These are phyloP conservation scores for Cronartium ribicola DNA, from an alignment of 1,284 basidiomycete genomes.

Conservation along the genomic window DNA sequence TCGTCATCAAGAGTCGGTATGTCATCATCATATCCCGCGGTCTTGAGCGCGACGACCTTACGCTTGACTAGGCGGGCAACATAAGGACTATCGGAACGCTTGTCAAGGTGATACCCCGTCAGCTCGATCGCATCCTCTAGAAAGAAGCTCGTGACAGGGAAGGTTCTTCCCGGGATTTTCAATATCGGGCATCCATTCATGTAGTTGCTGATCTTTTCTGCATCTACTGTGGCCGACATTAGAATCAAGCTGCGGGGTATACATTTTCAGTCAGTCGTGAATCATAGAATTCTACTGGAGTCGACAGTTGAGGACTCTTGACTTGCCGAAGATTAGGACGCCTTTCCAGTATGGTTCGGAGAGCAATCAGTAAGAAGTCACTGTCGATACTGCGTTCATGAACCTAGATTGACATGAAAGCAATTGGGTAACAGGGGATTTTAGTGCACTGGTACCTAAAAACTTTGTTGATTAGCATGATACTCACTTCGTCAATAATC, in stretches of 20 bases:
- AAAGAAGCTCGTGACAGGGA: slow-evolving; percentile 82
- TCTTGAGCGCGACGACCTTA: slow-evolving; percentile 23
- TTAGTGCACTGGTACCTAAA: neutral
- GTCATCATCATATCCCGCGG: slow-evolving; percentile 10
- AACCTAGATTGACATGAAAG: slow-evolving; percentile 53
- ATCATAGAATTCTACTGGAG: too few relatives aligned
- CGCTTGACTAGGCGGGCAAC: slow-evolving; percentile 50
- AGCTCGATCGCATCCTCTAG: slow-evolving; percentile 90
- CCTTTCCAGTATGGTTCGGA: slow-evolving; percentile 78
- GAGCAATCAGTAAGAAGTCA: slow-evolving; percentile 91
- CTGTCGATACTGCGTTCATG: slow-evolving; percentile 97
- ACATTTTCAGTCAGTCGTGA: neutral
- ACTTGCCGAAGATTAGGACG: slow-evolving; percentile 75
- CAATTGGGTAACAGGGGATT: neutral
- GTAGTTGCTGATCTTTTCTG: slow-evolving; percentile 86
- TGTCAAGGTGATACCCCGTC: slow-evolving; percentile 70
- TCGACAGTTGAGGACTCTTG: neutral
- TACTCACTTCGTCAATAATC: slow-evolving; percentile 74
- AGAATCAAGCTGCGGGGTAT: slow-evolving; percentile 68
- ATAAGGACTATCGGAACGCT: slow-evolving; percentile 71
- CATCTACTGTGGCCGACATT: slow-evolving; percentile 97
- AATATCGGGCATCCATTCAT: slow-evolving; percentile 86
- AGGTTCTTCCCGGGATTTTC: slow-evolving; percentile 91
- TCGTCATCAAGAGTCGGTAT: slow-evolving; percentile 34
- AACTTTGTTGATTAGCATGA: neutral